Evolutionary conservation across 495 filamentous ascomycete genomes (phyloP), one percentile per base, ranked within the genome.

Genomic region (Pseudevernia furfuracea): DNA sequence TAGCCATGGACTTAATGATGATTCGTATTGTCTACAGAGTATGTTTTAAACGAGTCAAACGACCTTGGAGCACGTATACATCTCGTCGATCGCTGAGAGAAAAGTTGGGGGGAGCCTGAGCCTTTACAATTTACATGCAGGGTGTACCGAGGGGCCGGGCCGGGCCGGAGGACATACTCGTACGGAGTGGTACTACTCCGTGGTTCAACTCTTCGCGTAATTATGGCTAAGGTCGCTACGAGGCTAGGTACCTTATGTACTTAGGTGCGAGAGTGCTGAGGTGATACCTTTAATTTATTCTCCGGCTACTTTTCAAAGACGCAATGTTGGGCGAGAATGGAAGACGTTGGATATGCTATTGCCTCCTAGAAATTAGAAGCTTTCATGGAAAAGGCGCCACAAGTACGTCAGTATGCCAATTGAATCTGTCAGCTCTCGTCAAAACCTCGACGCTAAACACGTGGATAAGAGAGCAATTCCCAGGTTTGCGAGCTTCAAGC

Each of bases 401-500:
- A 7, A 23, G 59, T 48, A 49, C 25, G 41, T 39, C 55, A 59
- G 41, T 59, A 64, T 64, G 62, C 28, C 62, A 17, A n/a, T 25
- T n/a, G 44, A 55, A 30, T 38, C 12, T 11, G 36, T 38, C 30
- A 39, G 17, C n/a, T 17, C 10, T 19, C 1, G 11, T 12, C 43
- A 30, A 28, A 23, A 62, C 30, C 36, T 19, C 37, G 46, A 66
- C 39, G 37, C 34, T 36, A 63, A 37, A 30, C 41, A 65, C 28
- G 53, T 3, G 19, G 36, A 73, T 63, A 71, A 59, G 28, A 73
- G 70, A 36, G 61, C 77, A 25, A 76, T 87, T 61, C 87, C 87
- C 38, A 88, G 82, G 52, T 90, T 90, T 67, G 78, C 78, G 52
- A 89, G 87, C 65, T 90, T 79, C 86, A 81, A 66, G 80, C 82